Conservation (phyloP, 306 rosid species). For the Canavalia ensiformis region DNA sequence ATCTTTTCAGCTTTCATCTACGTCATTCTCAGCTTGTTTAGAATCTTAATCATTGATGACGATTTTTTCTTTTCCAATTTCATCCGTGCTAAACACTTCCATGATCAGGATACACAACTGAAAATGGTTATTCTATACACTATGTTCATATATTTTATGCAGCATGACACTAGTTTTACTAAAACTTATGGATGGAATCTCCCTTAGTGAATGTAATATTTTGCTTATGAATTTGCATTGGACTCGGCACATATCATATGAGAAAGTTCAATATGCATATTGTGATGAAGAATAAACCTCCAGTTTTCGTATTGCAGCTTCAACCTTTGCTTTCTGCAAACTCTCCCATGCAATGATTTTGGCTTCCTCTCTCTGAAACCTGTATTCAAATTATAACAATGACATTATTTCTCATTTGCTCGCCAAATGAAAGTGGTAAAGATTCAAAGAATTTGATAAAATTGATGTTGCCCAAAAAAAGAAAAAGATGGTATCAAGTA, state of each 20-base stretch:
- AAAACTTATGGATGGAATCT: background rate
- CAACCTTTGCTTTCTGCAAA: constrained; percentile 90
- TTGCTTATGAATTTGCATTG: constrained; percentile 13
- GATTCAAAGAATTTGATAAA: constrained; percentile 5
- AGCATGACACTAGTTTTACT: background rate
- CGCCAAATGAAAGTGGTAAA: constrained; percentile 10
- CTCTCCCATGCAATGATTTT: constrained; percentile 93
- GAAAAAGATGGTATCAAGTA: constrained; percentile 3
- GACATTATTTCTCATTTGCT: background rate
- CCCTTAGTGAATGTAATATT: background rate
- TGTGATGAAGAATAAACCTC: constrained; percentile 63
- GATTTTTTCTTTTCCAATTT: constrained; percentile 85
- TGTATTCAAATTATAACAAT: constrained; percentile 43
- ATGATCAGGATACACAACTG: constrained; percentile 11
- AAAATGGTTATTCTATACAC: background rate
- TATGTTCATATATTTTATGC: background rate
- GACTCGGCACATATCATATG: background rate
- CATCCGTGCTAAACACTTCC: constrained; percentile 65
- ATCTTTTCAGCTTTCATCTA: constrained; percentile 78
- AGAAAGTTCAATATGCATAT: constrained; percentile 12
- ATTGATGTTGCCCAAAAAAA: background rate
- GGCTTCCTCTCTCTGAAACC: constrained; percentile 84
- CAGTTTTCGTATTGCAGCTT: constrained; percentile 81
- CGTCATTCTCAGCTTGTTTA: constrained; percentile 75
- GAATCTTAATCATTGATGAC: constrained; percentile 81